Evolutionary conservation across 805 yeast species (phyloP), one percentile per base, ranked within the genome.

Genomic region (Pichia sporocuriosa): DNA sequence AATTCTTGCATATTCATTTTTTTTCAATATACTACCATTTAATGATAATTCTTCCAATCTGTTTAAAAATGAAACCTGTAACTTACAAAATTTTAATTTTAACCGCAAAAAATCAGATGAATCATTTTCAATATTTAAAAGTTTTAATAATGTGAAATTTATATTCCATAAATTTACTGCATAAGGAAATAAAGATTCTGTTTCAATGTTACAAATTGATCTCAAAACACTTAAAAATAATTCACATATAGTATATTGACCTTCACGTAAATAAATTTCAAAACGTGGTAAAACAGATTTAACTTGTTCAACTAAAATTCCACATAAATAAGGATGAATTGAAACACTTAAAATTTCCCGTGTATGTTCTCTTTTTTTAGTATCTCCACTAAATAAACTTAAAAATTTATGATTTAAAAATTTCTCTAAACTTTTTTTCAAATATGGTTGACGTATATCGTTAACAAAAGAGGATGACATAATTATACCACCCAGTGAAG

Each of bases 401-500:
- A 51, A 42, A 32, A 62, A 50, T 27, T 56, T 51, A 16, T 46
- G 51, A 15, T 38, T 37, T 22, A 63, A 36, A 32, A 63, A 58
- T 1, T 32, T 16, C 11, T 39, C 48, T 56, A 69, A 20, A 22
- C 52, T 55, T 8, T 47, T 50, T 15, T 47, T 57, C 6, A 62
- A 54, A 16, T 48, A 52, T 8, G 57, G 55, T 27, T 48, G 47
- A 30, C 57, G 48, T 7, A 59, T 52, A 44, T 62, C 59, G 17
- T 49, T 43, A 4, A 37, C 45, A 40, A 60, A 54, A 4, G 50
- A 55, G 3, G 56, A 54, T 6, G 62, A 50, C 20, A 81, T 55
- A 43, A 82, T 73, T 13, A 79, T 69, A 33, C 94, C 87, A 37
- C 85, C 73, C 0, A 81, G 64, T 0, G 87, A 75, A 2, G 87